A percentile compares a stretch with the other conserved stretches of the same genome.
Conservation (phyloP, 768 basidiomycete species). For the Rhizopogon vesiculosus region DNA sequence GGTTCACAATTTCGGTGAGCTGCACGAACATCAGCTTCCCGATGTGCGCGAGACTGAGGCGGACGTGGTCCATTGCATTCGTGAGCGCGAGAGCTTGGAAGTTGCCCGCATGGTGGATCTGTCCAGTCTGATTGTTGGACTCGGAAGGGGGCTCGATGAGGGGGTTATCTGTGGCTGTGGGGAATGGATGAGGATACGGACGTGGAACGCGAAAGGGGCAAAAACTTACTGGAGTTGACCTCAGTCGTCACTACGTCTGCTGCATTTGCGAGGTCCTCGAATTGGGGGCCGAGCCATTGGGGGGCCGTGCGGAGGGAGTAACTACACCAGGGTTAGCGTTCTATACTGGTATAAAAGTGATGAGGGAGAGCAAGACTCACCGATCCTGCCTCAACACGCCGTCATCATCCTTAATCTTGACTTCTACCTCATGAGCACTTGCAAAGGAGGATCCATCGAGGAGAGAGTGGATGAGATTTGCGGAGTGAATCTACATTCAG, state of each 20-base stretch:
- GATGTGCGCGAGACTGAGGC: constrained; percentile 63
- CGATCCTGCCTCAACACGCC: constrained; percentile 80
- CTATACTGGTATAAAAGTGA: too few species aligned
- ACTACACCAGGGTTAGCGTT: not conserved
- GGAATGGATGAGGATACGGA: not conserved
- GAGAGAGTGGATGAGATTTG: constrained; percentile 62
- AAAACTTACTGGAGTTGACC: constrained; percentile 71
- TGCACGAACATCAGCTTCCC: constrained; percentile 70
- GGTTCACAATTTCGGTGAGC: constrained; percentile 52
- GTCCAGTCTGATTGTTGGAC: constrained; percentile 29
- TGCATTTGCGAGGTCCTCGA: constrained; percentile 72
- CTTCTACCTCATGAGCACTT: constrained; percentile 65
- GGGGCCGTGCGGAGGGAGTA: constrained; percentile 63
- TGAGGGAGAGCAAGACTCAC: constrained; percentile 28
- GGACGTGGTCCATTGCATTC: constrained; percentile 85
- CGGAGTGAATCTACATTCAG: constrained; percentile 54
- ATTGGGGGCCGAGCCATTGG: constrained; percentile 83
- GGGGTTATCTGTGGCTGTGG: constrained; percentile 83
- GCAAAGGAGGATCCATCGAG: constrained; percentile 69
- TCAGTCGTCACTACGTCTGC: constrained; percentile 63
- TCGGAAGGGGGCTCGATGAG: constrained; percentile 78
- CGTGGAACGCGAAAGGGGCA: not conserved
- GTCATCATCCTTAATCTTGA: constrained; percentile 65
- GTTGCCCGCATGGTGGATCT: constrained; percentile 79
- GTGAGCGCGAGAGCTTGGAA: constrained; percentile 88